Evolutionary conservation across 306 rosid species (phyloP).

Genomic region (Ceratonia siliqua): DNA sequence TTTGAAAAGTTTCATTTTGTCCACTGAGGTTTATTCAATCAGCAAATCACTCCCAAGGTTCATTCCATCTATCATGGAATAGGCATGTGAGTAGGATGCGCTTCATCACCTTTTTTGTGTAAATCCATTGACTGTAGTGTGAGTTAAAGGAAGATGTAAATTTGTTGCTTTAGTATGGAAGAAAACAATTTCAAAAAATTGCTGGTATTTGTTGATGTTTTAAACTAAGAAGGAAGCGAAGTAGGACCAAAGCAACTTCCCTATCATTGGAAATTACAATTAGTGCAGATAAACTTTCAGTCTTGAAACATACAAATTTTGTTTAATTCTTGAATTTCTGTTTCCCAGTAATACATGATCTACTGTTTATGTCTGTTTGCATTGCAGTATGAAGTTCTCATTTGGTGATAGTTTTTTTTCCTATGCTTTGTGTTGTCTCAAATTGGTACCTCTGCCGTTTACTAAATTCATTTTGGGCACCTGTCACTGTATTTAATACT

Average conservation of each 20-base stretch:
- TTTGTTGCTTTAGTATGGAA: not conserved
- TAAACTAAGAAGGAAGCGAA: not conserved
- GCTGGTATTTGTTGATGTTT: constrained; percentile 18
- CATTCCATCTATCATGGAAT: not conserved
- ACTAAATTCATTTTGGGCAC: not conserved
- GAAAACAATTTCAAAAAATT: not conserved
- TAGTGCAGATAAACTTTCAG: not conserved
- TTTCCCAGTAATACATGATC: not conserved
- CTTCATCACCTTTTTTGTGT: not conserved
- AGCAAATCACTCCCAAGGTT: not conserved
- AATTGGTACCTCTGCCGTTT: not conserved
- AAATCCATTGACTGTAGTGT: not conserved
- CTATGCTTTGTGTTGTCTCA: constrained; percentile 5
- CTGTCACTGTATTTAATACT: not conserved
- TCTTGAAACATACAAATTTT: not conserved
- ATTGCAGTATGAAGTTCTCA: not conserved
- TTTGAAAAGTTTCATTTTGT: not conserved
- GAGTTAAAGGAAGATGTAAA: not conserved
- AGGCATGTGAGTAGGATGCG: not conserved
- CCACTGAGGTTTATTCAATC: not conserved
- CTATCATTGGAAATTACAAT: not conserved
- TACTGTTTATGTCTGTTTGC: not conserved
- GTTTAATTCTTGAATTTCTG: not conserved
- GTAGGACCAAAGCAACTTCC: not conserved
- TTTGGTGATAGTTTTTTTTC: not conserved